These are phyloP conservation scores for Mucor circinelloides DNA, from an alignment of 371 early-diverging fungal genomes.

Conservation along the genomic window DNA sequence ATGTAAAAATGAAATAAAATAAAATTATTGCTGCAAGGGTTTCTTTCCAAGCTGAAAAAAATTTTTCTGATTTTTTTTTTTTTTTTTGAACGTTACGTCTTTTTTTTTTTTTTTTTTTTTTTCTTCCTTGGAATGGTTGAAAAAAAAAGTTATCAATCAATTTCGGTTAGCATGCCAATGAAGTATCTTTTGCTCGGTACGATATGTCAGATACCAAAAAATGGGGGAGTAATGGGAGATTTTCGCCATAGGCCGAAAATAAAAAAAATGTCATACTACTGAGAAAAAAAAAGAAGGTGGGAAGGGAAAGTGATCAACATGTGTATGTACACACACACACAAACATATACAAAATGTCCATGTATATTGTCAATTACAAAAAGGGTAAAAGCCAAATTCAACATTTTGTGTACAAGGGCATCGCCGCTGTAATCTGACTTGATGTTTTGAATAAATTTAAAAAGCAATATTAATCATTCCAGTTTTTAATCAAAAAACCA, in stretches of 20 bases:
- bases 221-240: neutral
- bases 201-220: neutral
- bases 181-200: neutral
- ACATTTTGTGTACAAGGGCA: constrained; percentile 7
- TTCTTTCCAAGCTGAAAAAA: neutral
- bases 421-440: constrained; percentile 18
- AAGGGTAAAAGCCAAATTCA: constrained; percentile 1
- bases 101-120: constrained; percentile 8
- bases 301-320: neutral
- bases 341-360: constrained; percentile 1
- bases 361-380: neutral
- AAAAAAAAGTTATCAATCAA: neutral
- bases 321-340: neutral
- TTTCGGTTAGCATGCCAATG: neutral
- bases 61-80: constrained; percentile 10
- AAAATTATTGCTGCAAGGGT: constrained; percentile 10
- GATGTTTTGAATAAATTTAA: constrained; percentile 10
- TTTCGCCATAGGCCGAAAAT: neutral
- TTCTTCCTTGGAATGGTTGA: neutral
- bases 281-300: neutral
- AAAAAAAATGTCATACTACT: neutral
- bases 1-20: constrained; percentile 13
- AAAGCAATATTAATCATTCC: neutral
- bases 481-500: neutral
- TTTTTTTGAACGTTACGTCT: constrained; percentile 14